A percentile compares a stretch with the other conserved stretches of the same genome.
phyloP scores from a whole-genome alignment of 768 basidiomycete genomes.

The Trametes cinnabarina region DNA sequence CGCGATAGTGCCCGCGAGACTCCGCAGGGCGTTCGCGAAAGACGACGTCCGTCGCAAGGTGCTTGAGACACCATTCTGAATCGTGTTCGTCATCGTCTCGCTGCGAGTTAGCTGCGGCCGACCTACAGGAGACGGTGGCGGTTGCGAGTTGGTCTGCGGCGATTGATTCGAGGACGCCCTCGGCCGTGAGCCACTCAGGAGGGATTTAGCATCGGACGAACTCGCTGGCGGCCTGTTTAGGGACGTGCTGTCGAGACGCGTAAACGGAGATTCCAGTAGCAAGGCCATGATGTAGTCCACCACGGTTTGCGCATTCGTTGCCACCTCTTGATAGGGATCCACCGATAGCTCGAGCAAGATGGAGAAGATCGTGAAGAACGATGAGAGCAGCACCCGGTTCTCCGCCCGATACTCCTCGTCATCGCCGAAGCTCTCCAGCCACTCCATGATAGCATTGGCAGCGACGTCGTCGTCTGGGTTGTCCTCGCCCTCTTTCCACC shows the following conservation, averaged over 20 bases:
- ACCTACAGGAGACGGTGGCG: conserved; percentile 46
- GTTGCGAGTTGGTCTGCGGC: conserved; percentile 41
- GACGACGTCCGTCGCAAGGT: conserved; percentile 78
- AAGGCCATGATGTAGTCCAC: conserved; percentile 91
- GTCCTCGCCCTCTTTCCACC: conserved; percentile 45
- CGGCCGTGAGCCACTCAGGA: conserved; percentile 34
- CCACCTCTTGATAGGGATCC: conserved; percentile 92
- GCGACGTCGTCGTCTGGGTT: conserved; percentile 69
- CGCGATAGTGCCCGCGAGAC: conserved; percentile 65
- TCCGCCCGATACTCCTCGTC: conserved; percentile 69
- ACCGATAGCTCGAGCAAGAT: conserved; percentile 86
- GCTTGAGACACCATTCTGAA: conserved; percentile 61
- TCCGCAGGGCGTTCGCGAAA: conserved; percentile 73
- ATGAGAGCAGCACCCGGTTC: conserved; percentile 81
- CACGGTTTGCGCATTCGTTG: conserved; percentile 85
- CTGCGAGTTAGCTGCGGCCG: conserved; percentile 54
- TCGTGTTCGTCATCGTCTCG: conserved; percentile 57
- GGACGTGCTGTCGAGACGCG: conserved; percentile 65
- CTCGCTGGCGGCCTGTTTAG: conserved; percentile 50
- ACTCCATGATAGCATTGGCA: conserved; percentile 68
- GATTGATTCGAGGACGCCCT: conserved; percentile 51
- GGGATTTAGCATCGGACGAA: conserved; percentile 36
- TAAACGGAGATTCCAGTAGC: conserved; percentile 86
- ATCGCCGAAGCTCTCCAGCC: conserved; percentile 70
- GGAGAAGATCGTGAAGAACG: conserved; percentile 91